phyloP scores from a whole-genome alignment of 169 alveolate genomes.

The Amoebophrya sp. region DNA sequence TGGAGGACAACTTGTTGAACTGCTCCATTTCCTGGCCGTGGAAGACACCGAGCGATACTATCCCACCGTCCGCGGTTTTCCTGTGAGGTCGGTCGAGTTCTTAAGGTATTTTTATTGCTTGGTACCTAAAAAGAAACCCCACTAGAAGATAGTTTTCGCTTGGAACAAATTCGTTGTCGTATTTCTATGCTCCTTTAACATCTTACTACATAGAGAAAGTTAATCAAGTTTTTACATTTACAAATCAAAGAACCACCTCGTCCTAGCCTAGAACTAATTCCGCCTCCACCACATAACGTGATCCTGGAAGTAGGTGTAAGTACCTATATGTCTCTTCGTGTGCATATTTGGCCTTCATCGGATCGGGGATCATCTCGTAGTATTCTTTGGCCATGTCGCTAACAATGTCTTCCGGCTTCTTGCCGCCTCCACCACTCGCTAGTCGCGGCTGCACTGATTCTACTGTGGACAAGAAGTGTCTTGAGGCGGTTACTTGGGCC shows the following conservation, averaged over 20 bases:
- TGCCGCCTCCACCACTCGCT: conserved; percentile 66
- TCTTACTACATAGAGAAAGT: no score
- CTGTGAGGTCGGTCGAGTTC: no score
- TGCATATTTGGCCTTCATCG: conserved; percentile 38
- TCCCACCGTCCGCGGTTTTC: no score
- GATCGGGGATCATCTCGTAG: conserved; percentile 29
- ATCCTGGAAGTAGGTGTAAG: no score
- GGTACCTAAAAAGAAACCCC: no score
- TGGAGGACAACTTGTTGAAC: conserved; percentile 64
- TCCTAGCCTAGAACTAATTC: conserved; percentile 55
- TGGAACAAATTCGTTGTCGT: no score
- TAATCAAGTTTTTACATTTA: conserved; percentile 52
- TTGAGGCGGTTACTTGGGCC: conserved; percentile 65
- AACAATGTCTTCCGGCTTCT: conserved; percentile 77
- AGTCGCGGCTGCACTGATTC: conserved; percentile 70
- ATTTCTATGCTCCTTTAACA: no score
- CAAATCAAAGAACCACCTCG: conserved; percentile 58
- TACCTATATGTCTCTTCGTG: conserved; percentile 36
- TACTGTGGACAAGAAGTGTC: conserved; percentile 67
- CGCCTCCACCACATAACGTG: no score
- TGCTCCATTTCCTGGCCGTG: conserved; percentile 79
- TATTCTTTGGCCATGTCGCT: conserved; percentile 62
- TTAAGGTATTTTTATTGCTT: no score
- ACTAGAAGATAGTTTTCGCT: no score
- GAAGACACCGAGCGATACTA: conserved; percentile 75